phyloP scores from a whole-genome alignment of 768 basidiomycete species.

The Panaeolus papilionaceus region DNA sequence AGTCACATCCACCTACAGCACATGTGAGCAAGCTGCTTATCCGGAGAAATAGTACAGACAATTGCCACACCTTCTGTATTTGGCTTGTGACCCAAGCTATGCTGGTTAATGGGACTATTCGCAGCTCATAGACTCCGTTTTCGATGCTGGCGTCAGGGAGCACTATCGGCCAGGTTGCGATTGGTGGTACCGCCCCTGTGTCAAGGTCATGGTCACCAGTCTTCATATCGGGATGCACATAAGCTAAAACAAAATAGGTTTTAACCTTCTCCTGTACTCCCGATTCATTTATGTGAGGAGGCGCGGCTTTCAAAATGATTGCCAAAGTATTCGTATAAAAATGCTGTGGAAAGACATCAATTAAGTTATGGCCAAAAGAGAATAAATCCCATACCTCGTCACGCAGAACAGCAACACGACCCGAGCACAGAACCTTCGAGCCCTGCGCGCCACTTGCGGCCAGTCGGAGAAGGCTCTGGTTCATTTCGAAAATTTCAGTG shows the following conservation, averaged over 20 bases:
- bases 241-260: slow-evolving; percentile 72
- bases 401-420: slow-evolving; percentile 83
- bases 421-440: slow-evolving; percentile 67
- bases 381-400: slow-evolving; percentile 65
- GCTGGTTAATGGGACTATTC: slow-evolving; percentile 69
- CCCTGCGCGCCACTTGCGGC: slow-evolving; percentile 68
- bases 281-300: slow-evolving; percentile 47
- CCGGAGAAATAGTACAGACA: background rate
- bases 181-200: slow-evolving; percentile 64
- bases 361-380: background rate
- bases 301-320: slow-evolving; percentile 72
- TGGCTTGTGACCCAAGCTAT: slow-evolving; percentile 77
- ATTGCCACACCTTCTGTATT: slow-evolving; percentile 65
- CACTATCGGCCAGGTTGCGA: slow-evolving; percentile 66
- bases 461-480: slow-evolving; percentile 66
- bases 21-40: slow-evolving; percentile 15
- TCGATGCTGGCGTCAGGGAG: slow-evolving; percentile 53
- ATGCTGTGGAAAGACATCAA: slow-evolving; percentile 56
- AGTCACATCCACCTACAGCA: slow-evolving; percentile 68
- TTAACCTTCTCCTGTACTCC: slow-evolving; percentile 55
- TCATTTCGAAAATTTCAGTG: slow-evolving; percentile 62
- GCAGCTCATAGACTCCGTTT: slow-evolving; percentile 70
- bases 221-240: slow-evolving; percentile 71
- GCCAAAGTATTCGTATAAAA: slow-evolving; percentile 74
- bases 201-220: slow-evolving; percentile 58